Evolutionary conservation across 805 yeast species (phyloP).

Genomic region (Candida nonsorbophila): DNA sequence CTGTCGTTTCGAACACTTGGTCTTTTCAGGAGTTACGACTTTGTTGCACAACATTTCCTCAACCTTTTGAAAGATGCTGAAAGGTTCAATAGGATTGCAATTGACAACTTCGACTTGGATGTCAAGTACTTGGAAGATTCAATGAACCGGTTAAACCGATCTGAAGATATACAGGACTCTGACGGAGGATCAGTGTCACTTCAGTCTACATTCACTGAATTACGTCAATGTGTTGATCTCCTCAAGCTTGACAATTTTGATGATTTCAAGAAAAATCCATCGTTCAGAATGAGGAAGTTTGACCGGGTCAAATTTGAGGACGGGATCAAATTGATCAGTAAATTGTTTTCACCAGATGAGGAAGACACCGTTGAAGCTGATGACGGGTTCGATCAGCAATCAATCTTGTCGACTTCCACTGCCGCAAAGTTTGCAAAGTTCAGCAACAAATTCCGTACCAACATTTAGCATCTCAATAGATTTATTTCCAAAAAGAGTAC

Average conservation of each 20-base stretch:
- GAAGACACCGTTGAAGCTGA: slow-evolving; percentile 11
- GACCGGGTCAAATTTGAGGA: slow-evolving; percentile 71
- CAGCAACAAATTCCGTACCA: slow-evolving; percentile 14
- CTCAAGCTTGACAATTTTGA: slow-evolving; percentile 60
- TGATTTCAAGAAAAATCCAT: slow-evolving; percentile 51
- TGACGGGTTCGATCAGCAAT: slow-evolving; percentile 14
- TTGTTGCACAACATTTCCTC: slow-evolving; percentile 67
- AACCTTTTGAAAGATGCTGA: slow-evolving; percentile 52
- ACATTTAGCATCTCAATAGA: no score
- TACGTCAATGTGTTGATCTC: slow-evolving; percentile 74
- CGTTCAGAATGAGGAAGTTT: slow-evolving; percentile 46
- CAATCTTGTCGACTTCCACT: slow-evolving; percentile 17
- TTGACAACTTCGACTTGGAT: slow-evolving; percentile 73
- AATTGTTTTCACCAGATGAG: slow-evolving; percentile 29
- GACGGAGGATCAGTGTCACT: slow-evolving; percentile 44
- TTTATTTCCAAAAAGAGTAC: no score
- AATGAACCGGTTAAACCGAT: slow-evolving; percentile 32
- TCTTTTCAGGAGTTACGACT: slow-evolving; percentile 83
- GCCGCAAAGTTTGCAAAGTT: slow-evolving; percentile 29
- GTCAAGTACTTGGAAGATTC: slow-evolving; percentile 67
- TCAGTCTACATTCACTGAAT: slow-evolving; percentile 69
- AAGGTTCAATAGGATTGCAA: slow-evolving; percentile 54
- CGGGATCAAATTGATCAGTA: slow-evolving; percentile 57
- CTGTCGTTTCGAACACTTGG: slow-evolving; percentile 69
- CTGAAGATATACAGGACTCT: slow-evolving; percentile 12